Conservation (phyloP, 2,329 filamentous ascomycete genomes). For the Aspergillus sp. region DNA sequence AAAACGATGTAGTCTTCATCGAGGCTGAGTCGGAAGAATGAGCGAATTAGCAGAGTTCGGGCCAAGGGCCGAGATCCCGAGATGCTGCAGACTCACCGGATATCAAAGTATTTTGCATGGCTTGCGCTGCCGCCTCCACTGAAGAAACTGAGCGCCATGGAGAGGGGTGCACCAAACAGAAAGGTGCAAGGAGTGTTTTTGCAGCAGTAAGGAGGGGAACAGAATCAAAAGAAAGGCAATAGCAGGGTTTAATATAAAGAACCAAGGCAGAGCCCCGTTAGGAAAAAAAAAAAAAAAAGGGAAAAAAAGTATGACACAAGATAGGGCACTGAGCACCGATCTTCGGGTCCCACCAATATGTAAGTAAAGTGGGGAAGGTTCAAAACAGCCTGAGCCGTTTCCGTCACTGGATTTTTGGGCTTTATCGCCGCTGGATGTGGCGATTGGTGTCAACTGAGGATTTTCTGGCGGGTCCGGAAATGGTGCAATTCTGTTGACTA, state of each 20-base stretch:
- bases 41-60: conserved; percentile 25
- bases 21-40: conserved; percentile 55
- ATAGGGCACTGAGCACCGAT: conserved; percentile 31
- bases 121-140: conserved; percentile 47
- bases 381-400: conserved; percentile 31
- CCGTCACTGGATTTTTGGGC: conserved; percentile 27
- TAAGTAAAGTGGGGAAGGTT: conserved; percentile 18
- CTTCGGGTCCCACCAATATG: conserved; percentile 44
- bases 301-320: conserved; percentile 29
- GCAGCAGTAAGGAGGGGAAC: conserved; percentile 3
- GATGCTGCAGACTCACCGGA: conserved; percentile 42
- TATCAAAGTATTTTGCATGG: conserved; percentile 55
- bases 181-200: neutral
- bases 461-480: conserved; percentile 13
- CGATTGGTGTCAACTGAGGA: conserved; percentile 6
- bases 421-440: conserved; percentile 11
- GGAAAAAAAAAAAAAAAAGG: conserved; percentile 13
- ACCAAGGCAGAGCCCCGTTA: conserved; percentile 16
- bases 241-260: conserved; percentile 12
- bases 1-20: conserved; percentile 81
- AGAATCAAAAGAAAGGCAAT: conserved; percentile 1
- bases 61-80: conserved; percentile 17
- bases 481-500: conserved; percentile 30
- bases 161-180: conserved; percentile 3
- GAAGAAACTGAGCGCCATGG: conserved; percentile 54